These are phyloP conservation scores for Claviceps digitariae DNA, from an alignment of 2,329 filamentous ascomycete genomes.

Conservation along the genomic window DNA sequence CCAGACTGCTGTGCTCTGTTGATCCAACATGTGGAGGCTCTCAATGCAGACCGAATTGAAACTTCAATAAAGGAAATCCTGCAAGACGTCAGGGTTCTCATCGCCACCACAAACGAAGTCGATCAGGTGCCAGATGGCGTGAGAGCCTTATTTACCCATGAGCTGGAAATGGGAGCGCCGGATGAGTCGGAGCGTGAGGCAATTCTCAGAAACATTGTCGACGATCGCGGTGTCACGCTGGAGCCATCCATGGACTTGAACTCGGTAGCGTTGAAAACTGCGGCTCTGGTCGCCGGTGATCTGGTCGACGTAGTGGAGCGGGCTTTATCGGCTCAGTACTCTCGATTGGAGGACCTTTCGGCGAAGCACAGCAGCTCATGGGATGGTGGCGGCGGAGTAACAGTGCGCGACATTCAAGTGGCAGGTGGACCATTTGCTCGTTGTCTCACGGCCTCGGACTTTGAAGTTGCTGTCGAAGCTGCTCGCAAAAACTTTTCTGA, in stretches of 20 bases:
- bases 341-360: slow-evolving; percentile 63
- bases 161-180: slow-evolving; percentile 84
- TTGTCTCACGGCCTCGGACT: slow-evolving; percentile 69
- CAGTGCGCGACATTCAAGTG: slow-evolving; percentile 71
- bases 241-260: slow-evolving; percentile 74
- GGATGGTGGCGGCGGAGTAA: slow-evolving; percentile 32
- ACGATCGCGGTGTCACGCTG: slow-evolving; percentile 61
- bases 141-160: slow-evolving; percentile 84
- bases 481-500: slow-evolving; percentile 97
- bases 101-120: slow-evolving; percentile 89
- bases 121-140: slow-evolving; percentile 89
- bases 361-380: slow-evolving; percentile 23
- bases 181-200: slow-evolving; percentile 87
- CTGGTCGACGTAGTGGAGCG: slow-evolving; percentile 89
- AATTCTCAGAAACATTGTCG: slow-evolving; percentile 66
- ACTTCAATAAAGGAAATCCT: slow-evolving; percentile 74
- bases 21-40: slow-evolving; percentile 79
- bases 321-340: slow-evolving; percentile 62
- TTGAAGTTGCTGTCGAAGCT: slow-evolving; percentile 86
- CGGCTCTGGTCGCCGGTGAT: slow-evolving; percentile 86
- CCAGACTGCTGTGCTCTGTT: slow-evolving; percentile 69
- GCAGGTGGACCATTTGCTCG: slow-evolving; percentile 70
- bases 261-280: slow-evolving; percentile 84
- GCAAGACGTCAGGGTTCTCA: slow-evolving; percentile 63
- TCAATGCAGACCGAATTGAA: slow-evolving; percentile 84